Evolutionary conservation across 2,329 filamentous ascomycete species (phyloP).

Genomic region (Colletotrichum limetticola): DNA sequence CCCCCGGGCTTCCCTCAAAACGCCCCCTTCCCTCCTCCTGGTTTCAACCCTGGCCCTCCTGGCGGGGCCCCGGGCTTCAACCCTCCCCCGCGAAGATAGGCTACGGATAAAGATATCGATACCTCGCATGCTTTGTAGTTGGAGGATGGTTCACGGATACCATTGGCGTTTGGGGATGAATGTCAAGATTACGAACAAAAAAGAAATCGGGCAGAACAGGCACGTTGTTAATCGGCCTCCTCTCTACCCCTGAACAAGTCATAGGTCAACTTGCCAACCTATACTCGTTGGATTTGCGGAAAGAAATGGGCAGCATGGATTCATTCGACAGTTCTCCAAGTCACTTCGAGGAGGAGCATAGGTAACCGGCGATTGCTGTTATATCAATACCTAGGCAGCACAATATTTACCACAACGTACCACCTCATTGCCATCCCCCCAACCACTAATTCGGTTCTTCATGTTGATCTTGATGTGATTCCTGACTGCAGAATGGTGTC

Average conservation of each 20-base stretch:
- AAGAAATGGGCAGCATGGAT: constrained; percentile 23
- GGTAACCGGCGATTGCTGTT: not conserved
- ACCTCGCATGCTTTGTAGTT: constrained; percentile 33
- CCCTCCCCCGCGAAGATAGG: constrained; percentile 72
- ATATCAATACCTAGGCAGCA: not conserved
- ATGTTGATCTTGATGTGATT: not conserved
- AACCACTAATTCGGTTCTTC: not conserved
- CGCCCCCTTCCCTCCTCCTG: constrained; percentile 59
- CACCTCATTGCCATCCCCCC: not conserved
- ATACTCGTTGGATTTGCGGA: constrained; percentile 11
- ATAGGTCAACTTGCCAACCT: constrained; percentile 17
- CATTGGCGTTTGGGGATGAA: constrained; percentile 46
- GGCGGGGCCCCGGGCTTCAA: constrained; percentile 79
- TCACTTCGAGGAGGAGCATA: not conserved
- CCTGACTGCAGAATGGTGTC: not conserved
- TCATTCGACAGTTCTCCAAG: not conserved
- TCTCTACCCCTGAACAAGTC: constrained; percentile 28
- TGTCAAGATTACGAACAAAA: constrained; percentile 31
- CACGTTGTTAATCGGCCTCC: constrained; percentile 9
- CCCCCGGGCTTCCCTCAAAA: constrained; percentile 53
- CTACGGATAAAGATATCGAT: constrained; percentile 33
- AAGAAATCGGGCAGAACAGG: constrained; percentile 18
- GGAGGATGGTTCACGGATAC: constrained; percentile 38
- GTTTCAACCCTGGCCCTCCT: constrained; percentile 58
- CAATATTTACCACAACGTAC: not conserved